Evolutionary conservation across 2,329 filamentous ascomycete species (phyloP).

Genomic region (Penicillium sp.): DNA sequence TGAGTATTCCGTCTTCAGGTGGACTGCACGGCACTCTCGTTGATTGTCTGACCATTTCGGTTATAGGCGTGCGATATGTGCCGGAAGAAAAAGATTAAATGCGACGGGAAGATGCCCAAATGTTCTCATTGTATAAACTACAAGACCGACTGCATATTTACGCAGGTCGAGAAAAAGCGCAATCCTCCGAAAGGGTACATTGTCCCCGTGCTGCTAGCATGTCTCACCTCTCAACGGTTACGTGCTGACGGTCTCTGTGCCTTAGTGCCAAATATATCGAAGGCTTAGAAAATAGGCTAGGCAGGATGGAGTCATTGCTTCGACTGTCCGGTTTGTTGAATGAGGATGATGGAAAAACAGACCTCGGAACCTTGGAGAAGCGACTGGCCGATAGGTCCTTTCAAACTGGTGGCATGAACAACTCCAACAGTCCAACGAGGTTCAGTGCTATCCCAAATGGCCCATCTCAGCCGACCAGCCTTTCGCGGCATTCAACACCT

Average conservation of each 20-base stretch:
- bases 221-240: slow-evolving; percentile 42
- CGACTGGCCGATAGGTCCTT: slow-evolving; percentile 61
- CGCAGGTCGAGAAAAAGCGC: slow-evolving; percentile 97
- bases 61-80: slow-evolving; percentile 91
- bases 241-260: slow-evolving; percentile 23
- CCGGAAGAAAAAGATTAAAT: slow-evolving; percentile 92
- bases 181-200: slow-evolving; percentile 92
- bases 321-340: slow-evolving; percentile 83
- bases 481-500: slow-evolving; percentile 52
- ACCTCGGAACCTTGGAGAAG: slow-evolving; percentile 86
- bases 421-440: slow-evolving; percentile 40
- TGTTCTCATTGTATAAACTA: slow-evolving; percentile 98
- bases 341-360: slow-evolving; percentile 84
- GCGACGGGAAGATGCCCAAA: slow-evolving; percentile 91
- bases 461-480: slow-evolving; percentile 36
- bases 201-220: slow-evolving; percentile 15
- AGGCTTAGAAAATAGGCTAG: slow-evolving; percentile 89
- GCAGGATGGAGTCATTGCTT: slow-evolving; percentile 93
- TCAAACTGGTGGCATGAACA: slow-evolving; percentile 38
- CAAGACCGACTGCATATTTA: slow-evolving; percentile 97
- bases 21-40: neutral
- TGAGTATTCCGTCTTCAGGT: slow-evolving; percentile 53
- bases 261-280: slow-evolving; percentile 94
- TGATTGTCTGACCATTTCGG: slow-evolving; percentile 14
- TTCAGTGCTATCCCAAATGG: slow-evolving; percentile 32